Conservation (phyloP, 768 basidiomycete species). For the Calocybe cyanea region DNA sequence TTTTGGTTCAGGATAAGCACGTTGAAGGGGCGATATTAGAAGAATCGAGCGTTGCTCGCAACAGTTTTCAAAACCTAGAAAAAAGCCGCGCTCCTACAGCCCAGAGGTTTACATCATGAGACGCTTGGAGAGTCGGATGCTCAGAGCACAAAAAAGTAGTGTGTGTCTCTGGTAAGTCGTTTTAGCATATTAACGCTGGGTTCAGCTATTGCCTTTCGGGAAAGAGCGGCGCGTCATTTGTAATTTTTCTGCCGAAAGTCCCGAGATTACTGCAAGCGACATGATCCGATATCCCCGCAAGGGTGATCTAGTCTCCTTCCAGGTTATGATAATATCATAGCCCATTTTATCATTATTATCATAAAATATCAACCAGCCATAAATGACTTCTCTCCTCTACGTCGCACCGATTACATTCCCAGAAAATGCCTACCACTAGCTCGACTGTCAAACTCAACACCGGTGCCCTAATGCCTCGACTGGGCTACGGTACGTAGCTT, state of each 20-base stretch:
- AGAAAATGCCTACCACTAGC: slow-evolving; percentile 44
- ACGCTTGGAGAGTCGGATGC: too few relatives aligned
- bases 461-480: slow-evolving; percentile 70
- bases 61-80: slow-evolving; percentile 49
- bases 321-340: too few relatives aligned
- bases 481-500: slow-evolving; percentile 53
- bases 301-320: too few relatives aligned
- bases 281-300: too few relatives aligned
- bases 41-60: too few relatives aligned
- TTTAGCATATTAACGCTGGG: slow-evolving; percentile 51
- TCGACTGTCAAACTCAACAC: slow-evolving; percentile 70
- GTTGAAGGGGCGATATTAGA: too few relatives aligned
- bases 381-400: background rate
- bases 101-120: slow-evolving; percentile 39
- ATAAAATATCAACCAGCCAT: too few relatives aligned
- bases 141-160: slow-evolving; percentile 21
- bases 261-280: too few relatives aligned
- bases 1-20: too few relatives aligned
- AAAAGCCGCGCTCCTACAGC: slow-evolving; percentile 31
- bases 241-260: too few relatives aligned
- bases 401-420: background rate
- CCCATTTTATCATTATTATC: too few relatives aligned
- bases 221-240: too few relatives aligned
- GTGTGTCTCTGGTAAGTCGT: slow-evolving; percentile 68
- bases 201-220: slow-evolving; percentile 61